Evolutionary conservation across 257 asterid genomes (phyloP).

Genomic region (Solanum gracilifrons): DNA sequence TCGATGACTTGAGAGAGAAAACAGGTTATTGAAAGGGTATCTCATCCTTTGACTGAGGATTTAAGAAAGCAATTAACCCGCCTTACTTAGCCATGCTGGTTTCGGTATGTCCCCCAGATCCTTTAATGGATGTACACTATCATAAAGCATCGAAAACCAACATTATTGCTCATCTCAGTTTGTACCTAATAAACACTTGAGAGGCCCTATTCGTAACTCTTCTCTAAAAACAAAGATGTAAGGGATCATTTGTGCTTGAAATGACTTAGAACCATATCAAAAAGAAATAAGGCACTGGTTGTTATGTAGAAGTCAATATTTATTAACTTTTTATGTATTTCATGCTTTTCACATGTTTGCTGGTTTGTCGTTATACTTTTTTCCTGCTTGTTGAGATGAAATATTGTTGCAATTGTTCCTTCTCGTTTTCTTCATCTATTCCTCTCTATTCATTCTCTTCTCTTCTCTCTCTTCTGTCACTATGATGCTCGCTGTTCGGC

Average conservation of each 20-base stretch:
- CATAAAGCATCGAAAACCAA: neutral
- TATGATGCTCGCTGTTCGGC: conserved; percentile 71
- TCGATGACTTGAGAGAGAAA: neutral
- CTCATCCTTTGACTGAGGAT: neutral
- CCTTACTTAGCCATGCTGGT: neutral
- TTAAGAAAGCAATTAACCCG: neutral
- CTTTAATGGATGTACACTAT: neutral
- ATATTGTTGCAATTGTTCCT: neutral
- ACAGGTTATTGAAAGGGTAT: neutral
- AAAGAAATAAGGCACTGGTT: neutral
- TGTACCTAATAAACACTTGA: neutral
- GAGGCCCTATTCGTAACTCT: neutral
- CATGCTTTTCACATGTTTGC: neutral
- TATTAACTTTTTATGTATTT: neutral
- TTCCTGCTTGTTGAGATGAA: neutral
- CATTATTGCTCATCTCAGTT: neutral
- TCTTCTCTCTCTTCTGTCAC: conserved; percentile 68
- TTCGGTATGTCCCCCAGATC: neutral
- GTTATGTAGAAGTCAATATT: neutral
- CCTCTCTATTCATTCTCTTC: conserved; percentile 72
- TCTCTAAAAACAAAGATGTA: neutral
- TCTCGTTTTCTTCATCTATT: conserved; percentile 37
- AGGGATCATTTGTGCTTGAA: neutral
- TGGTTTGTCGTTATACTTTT: neutral
- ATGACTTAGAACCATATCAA: neutral